Evolutionary conservation across 768 basidiomycete genomes (phyloP), one percentile per base, ranked within the genome.

Genomic region (Lactifluus echinatus): DNA sequence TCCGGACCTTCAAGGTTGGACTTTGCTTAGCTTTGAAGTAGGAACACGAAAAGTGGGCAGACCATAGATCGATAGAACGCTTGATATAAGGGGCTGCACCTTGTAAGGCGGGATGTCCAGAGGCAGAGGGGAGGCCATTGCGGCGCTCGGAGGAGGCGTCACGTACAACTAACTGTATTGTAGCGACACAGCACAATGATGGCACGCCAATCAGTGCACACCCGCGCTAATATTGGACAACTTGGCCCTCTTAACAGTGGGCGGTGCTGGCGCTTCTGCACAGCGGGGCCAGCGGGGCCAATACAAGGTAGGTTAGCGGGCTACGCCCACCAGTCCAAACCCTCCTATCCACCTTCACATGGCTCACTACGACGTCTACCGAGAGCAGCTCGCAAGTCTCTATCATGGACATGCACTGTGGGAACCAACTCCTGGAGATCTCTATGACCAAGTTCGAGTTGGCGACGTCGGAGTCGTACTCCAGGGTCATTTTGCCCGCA

Each of bases 21-120:
- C 7, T 49, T 56, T 57, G 26, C 49, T 45, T 37, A 46, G 26
- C 17, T 26, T 28, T 31, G 40, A 40, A 36, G 40, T 53, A 21
- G 45, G 17, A 42, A 31, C 50, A 17, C 43, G 54, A 50, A 48
- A 46, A 28, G 50, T 28, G 44, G 46, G 36, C 54, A 44, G 50
- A 60, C 65, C 55, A 47, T 67, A 44, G 8, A 24, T 43, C 3
- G 61, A 53, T 37, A 67, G 60, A 56, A 76, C 69, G 36, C 62
- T 69, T 11, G 72, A 70, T 58, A 81, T 72, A 28, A 81, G 73
- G 8, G 71, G 70, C 58, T 76, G 80, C 19, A 83, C 65, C 56
- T 79, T 74, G 68, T 84, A 88, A 10, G 84, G 85, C 8, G 84
- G 82, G 4, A 84, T 74, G 43, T 81, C 76, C 33, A 78, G 64